A percentile compares a stretch with the other conserved stretches of the same genome.
Evolutionary conservation across 306 rosid genomes (phyloP).

Genomic region (Cucumis cinereus): DNA sequence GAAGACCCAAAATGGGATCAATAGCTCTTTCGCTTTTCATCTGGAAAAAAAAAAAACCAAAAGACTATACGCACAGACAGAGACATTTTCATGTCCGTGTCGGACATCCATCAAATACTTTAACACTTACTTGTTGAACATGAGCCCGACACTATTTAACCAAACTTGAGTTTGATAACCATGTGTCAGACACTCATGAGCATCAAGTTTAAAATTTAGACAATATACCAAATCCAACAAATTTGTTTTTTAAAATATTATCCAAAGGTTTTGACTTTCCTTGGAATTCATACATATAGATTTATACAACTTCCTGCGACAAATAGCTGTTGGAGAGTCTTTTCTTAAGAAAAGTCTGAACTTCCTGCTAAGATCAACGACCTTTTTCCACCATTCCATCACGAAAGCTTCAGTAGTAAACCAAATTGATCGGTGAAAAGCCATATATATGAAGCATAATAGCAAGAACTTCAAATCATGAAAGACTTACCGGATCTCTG

Average conservation of each 20-base stretch:
- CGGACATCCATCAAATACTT: background rate
- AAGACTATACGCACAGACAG: background rate
- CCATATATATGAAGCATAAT: background rate
- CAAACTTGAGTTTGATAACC: background rate
- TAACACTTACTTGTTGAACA: background rate
- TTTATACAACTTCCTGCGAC: background rate
- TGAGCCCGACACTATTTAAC: background rate
- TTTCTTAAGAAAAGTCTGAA: background rate
- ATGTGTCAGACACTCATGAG: background rate
- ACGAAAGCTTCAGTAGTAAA: background rate
- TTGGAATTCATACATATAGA: background rate
- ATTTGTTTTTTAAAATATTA: background rate
- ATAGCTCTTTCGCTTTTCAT: too few species aligned
- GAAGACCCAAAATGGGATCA: too few species aligned
- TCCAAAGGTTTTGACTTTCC: background rate
- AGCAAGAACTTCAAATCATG: background rate
- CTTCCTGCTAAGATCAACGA: background rate
- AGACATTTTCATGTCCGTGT: background rate
- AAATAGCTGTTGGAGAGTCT: background rate
- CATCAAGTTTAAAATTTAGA: background rate
- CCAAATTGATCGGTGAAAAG: background rate
- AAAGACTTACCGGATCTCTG: slow-evolving; percentile 78
- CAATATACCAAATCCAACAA: background rate
- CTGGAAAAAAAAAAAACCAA: too few species aligned
- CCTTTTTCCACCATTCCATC: background rate